phyloP scores from a whole-genome alignment of 208 protist species.

The Crithidia expoeki region DNA sequence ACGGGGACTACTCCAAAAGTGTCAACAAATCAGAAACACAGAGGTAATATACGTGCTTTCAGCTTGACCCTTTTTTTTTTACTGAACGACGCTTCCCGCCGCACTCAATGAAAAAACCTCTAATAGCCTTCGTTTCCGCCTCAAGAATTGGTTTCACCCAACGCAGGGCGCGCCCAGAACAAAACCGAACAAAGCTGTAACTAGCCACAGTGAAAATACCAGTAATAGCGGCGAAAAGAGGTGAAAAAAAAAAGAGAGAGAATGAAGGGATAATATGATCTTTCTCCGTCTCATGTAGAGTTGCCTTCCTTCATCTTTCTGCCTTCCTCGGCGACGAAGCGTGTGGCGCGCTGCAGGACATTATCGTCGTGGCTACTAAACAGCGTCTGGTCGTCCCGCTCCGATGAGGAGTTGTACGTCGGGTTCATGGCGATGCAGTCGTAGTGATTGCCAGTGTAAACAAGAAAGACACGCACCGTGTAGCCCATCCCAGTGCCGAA shows the following conservation, averaged over 20 bases:
- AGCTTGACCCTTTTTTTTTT: too few relatives aligned
- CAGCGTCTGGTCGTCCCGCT: conserved; percentile 85
- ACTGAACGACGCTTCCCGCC: too few relatives aligned
- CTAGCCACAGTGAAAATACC: background rate
- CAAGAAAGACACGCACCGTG: conserved; percentile 82
- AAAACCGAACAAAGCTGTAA: background rate
- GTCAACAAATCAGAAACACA: too few relatives aligned
- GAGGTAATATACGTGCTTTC: too few relatives aligned
- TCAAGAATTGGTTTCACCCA: too few relatives aligned
- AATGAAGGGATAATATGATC: too few relatives aligned
- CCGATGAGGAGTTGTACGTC: conserved; percentile 63
- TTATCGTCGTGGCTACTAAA: conserved; percentile 85
- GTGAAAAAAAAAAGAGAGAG: conserved; percentile 4
- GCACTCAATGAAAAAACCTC: too few relatives aligned
- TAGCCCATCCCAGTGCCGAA: conserved; percentile 89
- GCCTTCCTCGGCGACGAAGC: conserved; percentile 83
- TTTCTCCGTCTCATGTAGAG: background rate
- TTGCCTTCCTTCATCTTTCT: conserved; percentile 42
- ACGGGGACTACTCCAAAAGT: too few relatives aligned
- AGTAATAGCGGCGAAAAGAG: background rate
- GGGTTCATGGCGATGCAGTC: conserved; percentile 92
- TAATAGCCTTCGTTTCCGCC: too few relatives aligned
- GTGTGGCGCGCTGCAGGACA: conserved; percentile 69
- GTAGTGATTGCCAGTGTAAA: conserved; percentile 95
- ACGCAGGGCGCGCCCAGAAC: too few relatives aligned